Evolutionary conservation across 2,329 filamentous ascomycete genomes (phyloP).

Genomic region (Ceratocystis alfenasii): DNA sequence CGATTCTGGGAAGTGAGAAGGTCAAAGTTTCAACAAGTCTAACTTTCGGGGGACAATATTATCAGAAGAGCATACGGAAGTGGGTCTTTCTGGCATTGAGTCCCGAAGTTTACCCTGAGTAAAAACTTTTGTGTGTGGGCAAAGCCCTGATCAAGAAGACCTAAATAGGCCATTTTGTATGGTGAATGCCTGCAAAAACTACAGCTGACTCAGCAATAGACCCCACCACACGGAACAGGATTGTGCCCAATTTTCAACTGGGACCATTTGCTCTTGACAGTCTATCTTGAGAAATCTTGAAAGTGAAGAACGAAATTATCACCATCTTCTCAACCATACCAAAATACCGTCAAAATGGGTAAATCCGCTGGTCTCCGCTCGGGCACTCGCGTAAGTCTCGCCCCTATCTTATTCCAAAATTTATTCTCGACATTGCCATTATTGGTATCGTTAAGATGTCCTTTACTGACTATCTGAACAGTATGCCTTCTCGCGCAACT

Average conservation of each 20-base stretch:
- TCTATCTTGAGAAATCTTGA: conserved; percentile 22
- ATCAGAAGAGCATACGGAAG: background rate
- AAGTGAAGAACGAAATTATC: conserved; percentile 20
- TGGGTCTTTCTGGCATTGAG: background rate
- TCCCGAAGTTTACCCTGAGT: conserved; percentile 20
- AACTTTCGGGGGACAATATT: conserved; percentile 19
- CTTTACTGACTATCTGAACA: conserved; percentile 28
- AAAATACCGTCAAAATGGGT: conserved; percentile 54
- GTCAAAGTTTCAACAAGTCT: conserved; percentile 21
- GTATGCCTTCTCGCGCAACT: conserved; percentile 88
- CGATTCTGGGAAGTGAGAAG: conserved; percentile 24
- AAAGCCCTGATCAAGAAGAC: conserved; percentile 20
- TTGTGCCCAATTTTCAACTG: conserved; percentile 22
- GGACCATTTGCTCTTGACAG: conserved; percentile 19
- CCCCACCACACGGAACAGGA: conserved; percentile 22
- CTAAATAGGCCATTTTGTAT: conserved; percentile 13
- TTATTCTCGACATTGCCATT: conserved; percentile 19
- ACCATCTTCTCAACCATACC: conserved; percentile 21
- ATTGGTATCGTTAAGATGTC: conserved; percentile 18
- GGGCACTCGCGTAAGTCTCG: conserved; percentile 63
- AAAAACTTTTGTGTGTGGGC: conserved; percentile 21
- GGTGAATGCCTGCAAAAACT: conserved; percentile 12
- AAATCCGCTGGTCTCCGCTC: conserved; percentile 77
- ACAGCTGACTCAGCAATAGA: conserved; percentile 14
- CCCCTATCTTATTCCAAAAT: conserved; percentile 2